A percentile compares a stretch with the other conserved stretches of the same genome.
Evolutionary conservation across 495 filamentous ascomycete genomes (phyloP).

Genomic region (Hypoxylon cercidicola): DNA sequence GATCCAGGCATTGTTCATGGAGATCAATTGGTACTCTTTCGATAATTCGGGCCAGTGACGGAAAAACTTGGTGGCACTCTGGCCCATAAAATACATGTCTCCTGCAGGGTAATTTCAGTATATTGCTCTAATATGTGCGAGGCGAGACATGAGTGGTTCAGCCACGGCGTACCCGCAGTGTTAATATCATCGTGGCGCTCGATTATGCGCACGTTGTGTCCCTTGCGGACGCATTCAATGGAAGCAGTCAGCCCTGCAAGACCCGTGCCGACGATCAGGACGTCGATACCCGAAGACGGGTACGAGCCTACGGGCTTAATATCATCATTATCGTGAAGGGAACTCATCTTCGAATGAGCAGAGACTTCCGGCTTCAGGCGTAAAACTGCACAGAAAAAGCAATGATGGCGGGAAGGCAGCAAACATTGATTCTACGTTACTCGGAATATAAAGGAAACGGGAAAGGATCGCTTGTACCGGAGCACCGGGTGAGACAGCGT

Average conservation of each 20-base stretch:
- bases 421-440: constrained; percentile 14
- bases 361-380: background rate
- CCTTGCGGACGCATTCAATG: constrained; percentile 73
- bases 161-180: constrained; percentile 45
- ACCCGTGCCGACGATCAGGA: constrained; percentile 71
- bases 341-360: constrained; percentile 43
- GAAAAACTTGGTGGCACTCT: constrained; percentile 60
- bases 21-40: constrained; percentile 57
- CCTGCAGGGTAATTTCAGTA: constrained; percentile 48
- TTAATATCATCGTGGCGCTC: constrained; percentile 59
- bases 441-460: constrained; percentile 20
- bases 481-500: constrained; percentile 17
- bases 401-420: background rate
- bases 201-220: constrained; percentile 68
- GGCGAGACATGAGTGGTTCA: background rate
- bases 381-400: constrained; percentile 7
- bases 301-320: constrained; percentile 53
- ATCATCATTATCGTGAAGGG: constrained; percentile 35
- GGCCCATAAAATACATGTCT: constrained; percentile 66
- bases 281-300: constrained; percentile 60
- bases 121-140: background rate
- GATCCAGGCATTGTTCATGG: constrained; percentile 60
- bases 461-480: constrained; percentile 12
- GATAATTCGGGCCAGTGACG: constrained; percentile 66
- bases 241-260: constrained; percentile 71